These are phyloP conservation scores for Solanum chiquidenum DNA, from an alignment of 257 asterid genomes.

Conservation along the genomic window DNA sequence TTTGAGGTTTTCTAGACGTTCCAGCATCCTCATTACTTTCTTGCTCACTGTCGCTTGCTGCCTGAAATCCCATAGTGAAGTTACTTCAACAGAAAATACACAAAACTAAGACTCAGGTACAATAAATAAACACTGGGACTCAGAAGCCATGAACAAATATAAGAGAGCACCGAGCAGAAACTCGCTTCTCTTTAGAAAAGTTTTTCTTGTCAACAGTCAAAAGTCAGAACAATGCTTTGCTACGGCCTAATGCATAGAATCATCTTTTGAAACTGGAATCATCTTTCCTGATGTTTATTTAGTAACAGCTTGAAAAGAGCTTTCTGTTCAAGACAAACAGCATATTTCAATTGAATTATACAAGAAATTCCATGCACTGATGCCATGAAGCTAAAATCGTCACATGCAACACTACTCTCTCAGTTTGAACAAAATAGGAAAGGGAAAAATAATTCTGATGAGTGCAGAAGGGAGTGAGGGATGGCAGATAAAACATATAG, in stretches of 20 bases:
- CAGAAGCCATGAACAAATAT: not conserved
- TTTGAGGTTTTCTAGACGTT: conserved; percentile 62
- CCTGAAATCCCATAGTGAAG: conserved; percentile 43
- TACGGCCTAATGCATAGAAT: not conserved
- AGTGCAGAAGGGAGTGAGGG: not conserved
- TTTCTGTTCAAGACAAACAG: not conserved
- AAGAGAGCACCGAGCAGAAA: not conserved
- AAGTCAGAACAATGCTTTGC: not conserved
- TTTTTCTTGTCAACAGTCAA: not conserved
- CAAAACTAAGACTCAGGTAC: not conserved
- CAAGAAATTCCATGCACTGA: not conserved
- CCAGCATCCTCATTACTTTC: conserved; percentile 79
- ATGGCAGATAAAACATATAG: not conserved
- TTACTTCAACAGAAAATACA: not conserved
- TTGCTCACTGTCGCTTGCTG: conserved; percentile 73
- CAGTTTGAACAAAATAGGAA: not conserved
- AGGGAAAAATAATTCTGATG: not conserved
- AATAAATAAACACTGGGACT: not conserved
- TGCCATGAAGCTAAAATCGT: not conserved
- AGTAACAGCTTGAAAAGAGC: not conserved
- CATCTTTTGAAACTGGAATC: not conserved
- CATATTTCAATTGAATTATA: not conserved
- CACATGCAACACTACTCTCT: not conserved
- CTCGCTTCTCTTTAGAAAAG: not conserved
- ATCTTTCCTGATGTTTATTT: not conserved